A percentile compares a stretch with the other conserved stretches of the same genome.
Evolutionary conservation across 2,329 filamentous ascomycete species (phyloP).

Genomic region (Colletotrichum horii): DNA sequence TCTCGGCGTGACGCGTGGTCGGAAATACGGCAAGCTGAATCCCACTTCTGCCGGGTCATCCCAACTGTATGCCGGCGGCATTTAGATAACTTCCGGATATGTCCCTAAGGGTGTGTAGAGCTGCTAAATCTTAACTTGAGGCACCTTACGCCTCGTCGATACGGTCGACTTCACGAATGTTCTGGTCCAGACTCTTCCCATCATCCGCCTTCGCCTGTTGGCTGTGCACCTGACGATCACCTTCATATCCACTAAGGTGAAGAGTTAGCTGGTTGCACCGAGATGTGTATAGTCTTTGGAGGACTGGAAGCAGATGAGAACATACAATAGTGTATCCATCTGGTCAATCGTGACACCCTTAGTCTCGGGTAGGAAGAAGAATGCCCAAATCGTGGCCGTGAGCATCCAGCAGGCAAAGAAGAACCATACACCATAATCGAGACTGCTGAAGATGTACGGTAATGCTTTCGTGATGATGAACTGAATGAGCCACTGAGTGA

Average conservation of each 20-base stretch:
- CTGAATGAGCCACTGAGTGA: slow-evolving; percentile 46
- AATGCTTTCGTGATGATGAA: slow-evolving; percentile 49
- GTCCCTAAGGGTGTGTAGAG: neutral
- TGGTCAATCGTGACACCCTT: slow-evolving; percentile 59
- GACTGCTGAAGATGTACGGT: slow-evolving; percentile 48
- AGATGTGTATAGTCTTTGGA: fast-evolving
- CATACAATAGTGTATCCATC: slow-evolving; percentile 44
- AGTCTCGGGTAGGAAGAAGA: slow-evolving; percentile 59
- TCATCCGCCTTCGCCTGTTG: neutral
- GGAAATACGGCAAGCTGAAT: neutral
- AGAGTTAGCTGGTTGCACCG: neutral
- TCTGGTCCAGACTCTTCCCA: slow-evolving; percentile 5
- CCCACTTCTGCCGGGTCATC: neutral
- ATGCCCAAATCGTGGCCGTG: slow-evolving; percentile 51
- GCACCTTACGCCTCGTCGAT: neutral
- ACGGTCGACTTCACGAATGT: slow-evolving; percentile 1
- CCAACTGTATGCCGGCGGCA: neutral
- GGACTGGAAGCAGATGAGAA: neutral
- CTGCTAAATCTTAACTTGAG: neutral
- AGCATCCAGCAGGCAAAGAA: slow-evolving; percentile 61
- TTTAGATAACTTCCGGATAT: neutral
- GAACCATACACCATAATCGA: slow-evolving; percentile 59
- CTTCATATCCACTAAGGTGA: neutral
- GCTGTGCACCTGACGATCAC: neutral
- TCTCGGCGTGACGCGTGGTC: slow-evolving; percentile 2